A percentile compares a stretch with the other conserved stretches of the same genome.
Evolutionary conservation across 2,329 filamentous ascomycete species (phyloP).

Genomic region (Decorospora gaudefroyi): DNA sequence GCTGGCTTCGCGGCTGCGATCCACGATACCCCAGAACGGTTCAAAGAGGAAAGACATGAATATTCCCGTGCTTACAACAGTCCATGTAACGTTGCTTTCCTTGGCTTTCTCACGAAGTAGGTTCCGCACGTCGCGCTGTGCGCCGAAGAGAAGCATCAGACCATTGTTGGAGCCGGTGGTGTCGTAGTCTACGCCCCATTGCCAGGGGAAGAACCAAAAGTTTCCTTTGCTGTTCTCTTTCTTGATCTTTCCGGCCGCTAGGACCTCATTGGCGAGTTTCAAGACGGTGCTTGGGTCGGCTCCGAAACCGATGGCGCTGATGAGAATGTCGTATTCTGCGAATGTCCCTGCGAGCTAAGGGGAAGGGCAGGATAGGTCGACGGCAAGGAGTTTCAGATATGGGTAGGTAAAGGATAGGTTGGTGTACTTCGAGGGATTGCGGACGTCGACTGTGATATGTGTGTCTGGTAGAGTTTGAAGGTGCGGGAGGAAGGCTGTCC

Average conservation of each 20-base stretch:
- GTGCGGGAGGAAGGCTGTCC: slow-evolving; percentile 58
- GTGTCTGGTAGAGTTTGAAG: slow-evolving; percentile 55
- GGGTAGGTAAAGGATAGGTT: slow-evolving; percentile 29
- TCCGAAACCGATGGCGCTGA: slow-evolving; percentile 66
- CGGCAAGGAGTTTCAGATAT: slow-evolving; percentile 45
- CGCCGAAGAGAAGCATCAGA: slow-evolving; percentile 68
- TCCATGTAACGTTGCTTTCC: slow-evolving; percentile 58
- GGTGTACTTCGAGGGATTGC: slow-evolving; percentile 52
- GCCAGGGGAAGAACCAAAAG: slow-evolving; percentile 67
- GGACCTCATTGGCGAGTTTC: slow-evolving; percentile 61
- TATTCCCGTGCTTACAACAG: slow-evolving; percentile 69
- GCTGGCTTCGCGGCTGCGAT: slow-evolving; percentile 33
- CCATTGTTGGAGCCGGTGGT: slow-evolving; percentile 60
- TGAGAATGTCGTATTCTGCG: slow-evolving; percentile 57
- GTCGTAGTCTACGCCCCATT: slow-evolving; percentile 75
- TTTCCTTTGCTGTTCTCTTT: slow-evolving; percentile 5
- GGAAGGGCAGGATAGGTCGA: slow-evolving; percentile 51
- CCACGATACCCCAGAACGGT: slow-evolving; percentile 65
- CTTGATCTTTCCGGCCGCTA: slow-evolving; percentile 55
- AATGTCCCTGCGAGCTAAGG: slow-evolving; percentile 44
- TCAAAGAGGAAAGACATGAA: slow-evolving; percentile 74
- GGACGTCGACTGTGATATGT: slow-evolving; percentile 60
- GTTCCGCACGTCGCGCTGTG: slow-evolving; percentile 58
- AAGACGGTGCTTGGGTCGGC: slow-evolving; percentile 60
- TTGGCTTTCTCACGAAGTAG: slow-evolving; percentile 31